Percentiles rank a stretch among this genome's conserved stretches.
Evolutionary conservation across 2,329 filamentous ascomycete species (phyloP).

Genomic region (Colletotrichum sansevieriae): DNA sequence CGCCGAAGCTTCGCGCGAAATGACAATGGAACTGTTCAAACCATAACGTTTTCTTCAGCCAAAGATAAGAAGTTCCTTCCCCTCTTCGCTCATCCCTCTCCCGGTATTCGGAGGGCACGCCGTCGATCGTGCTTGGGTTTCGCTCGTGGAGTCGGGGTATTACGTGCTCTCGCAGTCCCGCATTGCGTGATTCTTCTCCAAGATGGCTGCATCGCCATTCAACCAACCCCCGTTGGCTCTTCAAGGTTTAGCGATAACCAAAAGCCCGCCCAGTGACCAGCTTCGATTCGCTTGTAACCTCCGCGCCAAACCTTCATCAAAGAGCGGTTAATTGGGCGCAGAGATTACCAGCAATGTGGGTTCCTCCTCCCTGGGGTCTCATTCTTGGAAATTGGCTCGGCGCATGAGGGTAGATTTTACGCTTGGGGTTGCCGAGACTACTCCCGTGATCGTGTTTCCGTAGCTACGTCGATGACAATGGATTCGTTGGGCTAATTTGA

Average conservation of each 20-base stretch:
- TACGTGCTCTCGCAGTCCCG: constrained; percentile 41
- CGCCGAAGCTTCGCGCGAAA: background rate
- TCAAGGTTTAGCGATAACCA: constrained; percentile 34
- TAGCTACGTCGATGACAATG: background rate
- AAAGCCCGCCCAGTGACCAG: too few species aligned
- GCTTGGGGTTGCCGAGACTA: constrained; percentile 13
- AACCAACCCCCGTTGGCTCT: constrained; percentile 10
- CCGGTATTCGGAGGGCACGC: constrained; percentile 26
- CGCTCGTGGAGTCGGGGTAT: constrained; percentile 23
- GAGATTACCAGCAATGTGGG: background rate
- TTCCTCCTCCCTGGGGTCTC: background rate
- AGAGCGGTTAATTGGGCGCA: background rate
- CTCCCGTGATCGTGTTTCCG: background rate
- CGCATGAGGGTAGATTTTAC: background rate
- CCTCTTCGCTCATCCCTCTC: background rate
- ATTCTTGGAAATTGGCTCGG: background rate
- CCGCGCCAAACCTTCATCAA: background rate
- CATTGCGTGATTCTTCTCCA: constrained; percentile 42
- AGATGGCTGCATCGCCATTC: constrained; percentile 41
- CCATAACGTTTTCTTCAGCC: background rate
- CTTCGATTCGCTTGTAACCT: background rate
- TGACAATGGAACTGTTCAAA: constrained; percentile 1
- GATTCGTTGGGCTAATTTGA: background rate
- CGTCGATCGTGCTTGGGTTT: constrained; percentile 19
- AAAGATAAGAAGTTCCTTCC: constrained; percentile 8